Evolutionary conservation across 257 asterid genomes (phyloP), one percentile per base, ranked within the genome.

Genomic region (Ilex aquifolium): DNA sequence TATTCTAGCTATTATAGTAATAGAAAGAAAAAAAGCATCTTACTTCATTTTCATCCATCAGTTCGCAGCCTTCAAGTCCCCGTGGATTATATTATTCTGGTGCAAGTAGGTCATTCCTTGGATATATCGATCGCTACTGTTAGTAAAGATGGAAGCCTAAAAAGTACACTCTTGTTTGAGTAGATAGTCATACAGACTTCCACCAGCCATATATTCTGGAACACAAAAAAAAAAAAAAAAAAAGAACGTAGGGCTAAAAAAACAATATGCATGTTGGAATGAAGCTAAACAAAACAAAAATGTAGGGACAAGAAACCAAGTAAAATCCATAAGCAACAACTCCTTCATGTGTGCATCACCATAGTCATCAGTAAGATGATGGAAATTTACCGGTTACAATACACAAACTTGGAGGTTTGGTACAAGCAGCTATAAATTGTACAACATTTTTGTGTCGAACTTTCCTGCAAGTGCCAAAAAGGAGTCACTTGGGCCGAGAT

Each of bases 51-150:
- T 92, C 99, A 77, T 92, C 97, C 99, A 92, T 74, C 73, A 93
- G 79, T 93, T 93, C 53, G 99, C 99, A 61, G 96, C 95, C 87
- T 93, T 93, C 83, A 93, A 74, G 74, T 93, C 99, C 76, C 99
- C 79, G 75, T 93, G 99, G 73, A 93, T 82, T 62, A 93, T 93
- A 67, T 93, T 93, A 77, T 89, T 93, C 82, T 90, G 97, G 74
- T 93, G 99, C 84, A 93, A 87, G 71, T 93, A 93, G 74, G 79
- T 84, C 99, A 93, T 93, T 65, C 99, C 84, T 85, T 93, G 3
- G 99, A 80, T 70, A 93, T 83, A 80, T 93, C 99, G 73, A 87
- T 80, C 31, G 96, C 97, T 65, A 93, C 97, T 84, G 83, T 93
- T 66, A 90, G 85, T 69, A 93, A 69, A 69, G 88, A 65, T 40